Evolutionary conservation across 345 rosid species (phyloP).

Genomic region (Lepidium sativum): DNA sequence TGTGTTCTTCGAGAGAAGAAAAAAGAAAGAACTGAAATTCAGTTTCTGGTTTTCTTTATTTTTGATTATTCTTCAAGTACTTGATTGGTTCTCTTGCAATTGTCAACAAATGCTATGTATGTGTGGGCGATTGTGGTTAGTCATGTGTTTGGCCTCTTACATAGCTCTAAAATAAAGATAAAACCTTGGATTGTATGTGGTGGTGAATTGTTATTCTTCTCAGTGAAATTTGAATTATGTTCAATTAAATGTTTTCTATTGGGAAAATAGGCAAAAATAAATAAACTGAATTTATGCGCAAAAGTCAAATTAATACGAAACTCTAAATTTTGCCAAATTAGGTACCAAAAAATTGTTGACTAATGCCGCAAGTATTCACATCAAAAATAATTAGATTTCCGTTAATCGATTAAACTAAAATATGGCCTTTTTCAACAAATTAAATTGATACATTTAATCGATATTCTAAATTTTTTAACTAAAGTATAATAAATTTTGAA

Average conservation of each 20-base stretch:
- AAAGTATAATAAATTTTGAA: too few relatives aligned
- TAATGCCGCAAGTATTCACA: too few relatives aligned
- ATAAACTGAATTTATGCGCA: too few relatives aligned
- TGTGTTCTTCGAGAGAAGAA: background rate
- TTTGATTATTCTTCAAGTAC: background rate
- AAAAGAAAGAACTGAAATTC: background rate
- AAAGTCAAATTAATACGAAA: too few relatives aligned
- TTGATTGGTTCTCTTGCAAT: background rate
- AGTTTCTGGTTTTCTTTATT: background rate
- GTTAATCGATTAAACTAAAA: too few relatives aligned
- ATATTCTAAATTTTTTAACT: too few relatives aligned
- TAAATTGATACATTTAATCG: too few relatives aligned
- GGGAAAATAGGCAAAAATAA: too few relatives aligned
- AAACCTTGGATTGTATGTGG: background rate
- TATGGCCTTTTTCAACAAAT: too few relatives aligned
- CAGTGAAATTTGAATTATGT: background rate
- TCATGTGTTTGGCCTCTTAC: background rate
- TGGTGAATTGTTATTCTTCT: background rate
- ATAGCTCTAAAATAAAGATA: background rate
- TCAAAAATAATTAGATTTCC: too few relatives aligned
- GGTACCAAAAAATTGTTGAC: too few relatives aligned
- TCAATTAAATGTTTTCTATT: background rate
- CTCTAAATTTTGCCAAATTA: too few relatives aligned
- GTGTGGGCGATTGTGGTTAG: background rate
- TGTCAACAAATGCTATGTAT: background rate